A percentile compares a stretch with the other conserved stretches of the same genome.
phyloP scores from a whole-genome alignment of 73 alveolate genomes.

The Stentor coeruleus region DNA sequence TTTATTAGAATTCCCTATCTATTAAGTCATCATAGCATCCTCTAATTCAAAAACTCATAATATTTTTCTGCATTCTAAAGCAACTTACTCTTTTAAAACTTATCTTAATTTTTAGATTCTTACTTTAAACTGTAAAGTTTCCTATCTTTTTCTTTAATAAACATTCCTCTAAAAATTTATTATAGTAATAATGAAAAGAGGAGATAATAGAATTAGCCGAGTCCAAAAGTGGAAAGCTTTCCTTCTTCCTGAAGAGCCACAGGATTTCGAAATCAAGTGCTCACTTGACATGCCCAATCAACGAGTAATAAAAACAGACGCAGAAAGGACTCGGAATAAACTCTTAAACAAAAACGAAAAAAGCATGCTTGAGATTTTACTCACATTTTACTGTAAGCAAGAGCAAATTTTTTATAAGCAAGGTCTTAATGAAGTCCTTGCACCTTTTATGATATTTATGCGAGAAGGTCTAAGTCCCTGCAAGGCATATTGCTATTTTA shows the following conservation, averaged over 20 bases:
- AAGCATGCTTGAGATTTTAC: slow-evolving; percentile 40
- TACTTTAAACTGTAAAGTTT: too few relatives aligned
- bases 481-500: slow-evolving; percentile 24
- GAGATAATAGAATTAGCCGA: too few relatives aligned
- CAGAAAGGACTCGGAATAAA: slow-evolving; percentile 29
- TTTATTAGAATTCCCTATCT: too few relatives aligned
- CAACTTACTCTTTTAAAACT: too few relatives aligned
- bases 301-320: slow-evolving; percentile 31
- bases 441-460: slow-evolving; percentile 49
- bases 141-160: too few relatives aligned
- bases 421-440: slow-evolving; percentile 75
- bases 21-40: too few relatives aligned
- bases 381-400: slow-evolving; percentile 61
- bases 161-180: too few relatives aligned
- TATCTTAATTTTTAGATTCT: too few relatives aligned
- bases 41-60: too few relatives aligned
- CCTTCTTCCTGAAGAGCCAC: background rate
- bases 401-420: slow-evolving; percentile 59
- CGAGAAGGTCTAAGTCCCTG: slow-evolving; percentile 6
- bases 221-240: too few relatives aligned
- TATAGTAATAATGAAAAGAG: too few relatives aligned
- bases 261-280: background rate
- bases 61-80: too few relatives aligned
- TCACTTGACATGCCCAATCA: background rate
- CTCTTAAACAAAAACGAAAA: slow-evolving; percentile 27